Percentiles rank a stretch among this genome's conserved stretches.
phyloP scores from a whole-genome alignment of 805 yeast species.

The Suhomyces pyralidae region DNA sequence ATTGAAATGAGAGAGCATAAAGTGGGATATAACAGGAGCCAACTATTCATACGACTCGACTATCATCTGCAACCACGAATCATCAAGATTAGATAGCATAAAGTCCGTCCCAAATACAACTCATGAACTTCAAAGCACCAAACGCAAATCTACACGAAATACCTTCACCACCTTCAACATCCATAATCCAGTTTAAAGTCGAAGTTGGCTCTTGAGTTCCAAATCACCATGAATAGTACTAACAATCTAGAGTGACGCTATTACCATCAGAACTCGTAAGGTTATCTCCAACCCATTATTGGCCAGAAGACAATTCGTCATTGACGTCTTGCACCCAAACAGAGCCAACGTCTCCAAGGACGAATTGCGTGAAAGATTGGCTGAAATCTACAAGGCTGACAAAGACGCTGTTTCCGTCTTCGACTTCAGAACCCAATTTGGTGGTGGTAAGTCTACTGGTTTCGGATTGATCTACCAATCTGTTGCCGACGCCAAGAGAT shows the following conservation, averaged over 20 bases:
- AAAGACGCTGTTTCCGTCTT: constrained; percentile 95
- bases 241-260: constrained; percentile 86
- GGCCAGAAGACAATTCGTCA: constrained; percentile 99
- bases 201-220: background rate
- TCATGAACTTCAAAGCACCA: background rate
- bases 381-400: constrained; percentile 85
- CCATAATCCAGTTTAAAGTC: background rate
- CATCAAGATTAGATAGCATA: background rate
- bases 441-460: constrained; percentile 99
- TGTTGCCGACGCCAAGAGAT: constrained; percentile 94
- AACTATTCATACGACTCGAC: background rate
- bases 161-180: background rate
- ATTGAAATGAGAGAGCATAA: background rate
- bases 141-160: background rate
- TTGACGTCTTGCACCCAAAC: constrained; percentile 99
- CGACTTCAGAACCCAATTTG: constrained; percentile 99
- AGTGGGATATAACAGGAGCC: background rate
- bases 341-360: constrained; percentile 98
- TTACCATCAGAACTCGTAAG: constrained; percentile 99
- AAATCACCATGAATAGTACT: constrained; percentile 12
- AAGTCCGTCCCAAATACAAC: background rate
- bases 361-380: constrained; percentile 93
- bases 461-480: constrained; percentile 99
- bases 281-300: constrained; percentile 98
- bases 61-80: background rate